These are phyloP conservation scores for Mallotus japonicus DNA, from an alignment of 441 rosid species.

Conservation along the genomic window DNA sequence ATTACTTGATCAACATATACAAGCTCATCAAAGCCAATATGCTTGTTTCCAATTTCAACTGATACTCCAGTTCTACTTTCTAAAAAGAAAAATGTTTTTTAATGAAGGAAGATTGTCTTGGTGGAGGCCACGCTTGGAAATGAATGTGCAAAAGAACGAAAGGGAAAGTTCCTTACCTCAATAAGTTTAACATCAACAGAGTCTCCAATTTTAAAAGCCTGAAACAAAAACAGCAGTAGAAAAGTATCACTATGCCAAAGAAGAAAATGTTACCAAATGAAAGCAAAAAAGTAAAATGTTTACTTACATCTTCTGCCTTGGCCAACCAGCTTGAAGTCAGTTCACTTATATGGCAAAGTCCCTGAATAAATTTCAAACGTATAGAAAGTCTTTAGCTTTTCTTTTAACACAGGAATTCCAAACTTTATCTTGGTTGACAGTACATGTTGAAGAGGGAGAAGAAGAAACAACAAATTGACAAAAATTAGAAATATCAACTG, in stretches of 20 bases:
- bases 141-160: not conserved
- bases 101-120: not conserved
- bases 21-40: not conserved
- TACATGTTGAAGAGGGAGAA: too few species aligned
- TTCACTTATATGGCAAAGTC: conserved; percentile 99
- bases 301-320: conserved; percentile 95
- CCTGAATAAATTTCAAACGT: conserved; percentile 46
- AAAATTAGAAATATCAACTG: too few species aligned
- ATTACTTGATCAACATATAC: not conserved
- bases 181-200: conserved; percentile 90
- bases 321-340: conserved; percentile 81
- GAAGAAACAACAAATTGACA: too few species aligned
- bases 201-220: conserved; percentile 92
- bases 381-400: not conserved
- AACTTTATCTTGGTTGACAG: not conserved
- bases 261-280: not conserved
- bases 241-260: conserved; percentile 13
- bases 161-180: conserved; percentile 56
- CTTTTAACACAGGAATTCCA: not conserved
- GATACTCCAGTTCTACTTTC: not conserved
- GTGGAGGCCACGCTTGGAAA: not conserved
- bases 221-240: conserved; percentile 19
- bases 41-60: not conserved
- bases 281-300: not conserved
- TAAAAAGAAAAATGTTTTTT: not conserved